Evolutionary conservation across 2,329 filamentous ascomycete genomes (phyloP), one percentile per base, ranked within the genome.

Genomic region (Ophiostoma sp.): DNA sequence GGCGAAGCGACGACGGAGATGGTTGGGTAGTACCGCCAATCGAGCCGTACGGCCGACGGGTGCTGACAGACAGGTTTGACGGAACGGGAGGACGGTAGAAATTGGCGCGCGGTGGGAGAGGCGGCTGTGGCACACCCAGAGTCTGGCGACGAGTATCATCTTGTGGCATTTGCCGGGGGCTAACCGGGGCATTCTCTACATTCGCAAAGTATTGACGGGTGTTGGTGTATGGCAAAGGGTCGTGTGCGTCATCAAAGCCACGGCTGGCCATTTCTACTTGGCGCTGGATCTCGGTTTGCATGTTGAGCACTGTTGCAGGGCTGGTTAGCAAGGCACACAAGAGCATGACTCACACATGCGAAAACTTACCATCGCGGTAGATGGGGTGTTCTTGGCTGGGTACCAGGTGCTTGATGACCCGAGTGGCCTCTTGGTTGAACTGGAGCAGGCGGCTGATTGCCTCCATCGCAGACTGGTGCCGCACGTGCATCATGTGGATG

Each of bases 371-470:
- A 77, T 97, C 93, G 75, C 90, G 89, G 76, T 96, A 88, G 64
- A 96, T 81, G 55, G 88, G 84, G 73, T 89, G 90, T 67, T 97
- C 93, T 4, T 86, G 85, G 75, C 88, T 87, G 16, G 92, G 90
- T 3, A 93, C 85, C 68, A 96, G 81, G 14, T 87, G 85, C 68
- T 92, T 83, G 40, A 97, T 80, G 67, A 89, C 87, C 72, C 89
- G 87, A 7, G 92, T 89, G 70, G 97, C 84, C 67, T 96, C 93
- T 75, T 93, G 89, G 76, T 92, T 96, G 82, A 93, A 92, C 79
- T 95, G 82, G 52, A 85, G 78, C 68, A 88, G 74, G 5, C 91
- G 88, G 71, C 85, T 83, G 73, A 98, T 83, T 27, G 90, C 89
- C 69, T 98, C 94, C 75, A 92, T 87, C 74, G 96, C 84, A 14